These are phyloP conservation scores for Funneliformis mosseae DNA, from an alignment of 192 early-diverging fungal species.

Conservation along the genomic window DNA sequence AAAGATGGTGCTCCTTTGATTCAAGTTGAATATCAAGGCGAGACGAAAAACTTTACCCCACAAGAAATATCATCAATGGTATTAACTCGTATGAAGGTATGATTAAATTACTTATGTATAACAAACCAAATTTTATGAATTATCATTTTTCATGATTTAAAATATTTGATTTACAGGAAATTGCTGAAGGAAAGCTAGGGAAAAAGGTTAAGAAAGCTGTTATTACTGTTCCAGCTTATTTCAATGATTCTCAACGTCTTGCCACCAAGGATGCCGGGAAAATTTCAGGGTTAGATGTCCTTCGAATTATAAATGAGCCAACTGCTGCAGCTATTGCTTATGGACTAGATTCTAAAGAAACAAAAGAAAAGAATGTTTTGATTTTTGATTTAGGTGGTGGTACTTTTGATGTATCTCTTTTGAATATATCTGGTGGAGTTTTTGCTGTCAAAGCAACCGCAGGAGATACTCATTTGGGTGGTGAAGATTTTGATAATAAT, in stretches of 20 bases:
- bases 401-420: constrained; percentile 86
- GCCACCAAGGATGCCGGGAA: constrained; percentile 90
- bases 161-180: constrained; percentile 44
- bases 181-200: constrained; percentile 79
- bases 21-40: constrained; percentile 83
- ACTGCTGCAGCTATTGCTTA: constrained; percentile 88
- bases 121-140: neutral
- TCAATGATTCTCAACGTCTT: constrained; percentile 88
- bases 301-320: constrained; percentile 92
- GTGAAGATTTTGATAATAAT: constrained; percentile 82
- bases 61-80: constrained; percentile 98
- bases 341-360: constrained; percentile 78
- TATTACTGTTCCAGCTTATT: constrained; percentile 95
- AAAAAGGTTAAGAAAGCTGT: constrained; percentile 87
- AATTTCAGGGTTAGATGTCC: constrained; percentile 84
- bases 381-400: constrained; percentile 87
- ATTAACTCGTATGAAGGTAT: constrained; percentile 80
- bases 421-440: constrained; percentile 74
- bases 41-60: constrained; percentile 77
- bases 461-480: constrained; percentile 85
- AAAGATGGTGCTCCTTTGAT: constrained; percentile 72
- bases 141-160: too few relatives aligned
- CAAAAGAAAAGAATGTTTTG: constrained; percentile 72
- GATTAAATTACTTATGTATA: neutral
- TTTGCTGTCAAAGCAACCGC: constrained; percentile 80